phyloP scores from a whole-genome alignment of 495 filamentous ascomycete genomes.

The Thozetella sp. region DNA sequence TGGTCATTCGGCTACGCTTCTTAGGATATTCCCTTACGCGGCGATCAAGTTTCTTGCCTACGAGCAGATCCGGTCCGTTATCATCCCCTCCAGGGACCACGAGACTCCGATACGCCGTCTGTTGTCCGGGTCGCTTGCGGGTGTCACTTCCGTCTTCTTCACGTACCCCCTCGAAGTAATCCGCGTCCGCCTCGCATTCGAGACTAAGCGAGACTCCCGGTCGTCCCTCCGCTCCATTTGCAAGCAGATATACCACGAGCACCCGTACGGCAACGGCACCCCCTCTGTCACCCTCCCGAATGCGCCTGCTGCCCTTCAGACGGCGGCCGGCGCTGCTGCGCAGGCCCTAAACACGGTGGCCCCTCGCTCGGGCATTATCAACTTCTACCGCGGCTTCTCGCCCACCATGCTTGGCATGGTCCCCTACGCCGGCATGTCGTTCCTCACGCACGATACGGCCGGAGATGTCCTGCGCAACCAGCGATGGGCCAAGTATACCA shows the following conservation, averaged over 20 bases:
- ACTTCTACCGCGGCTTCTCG: slow-evolving; percentile 94
- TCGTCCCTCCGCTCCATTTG: slow-evolving; percentile 73
- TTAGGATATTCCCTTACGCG: slow-evolving; percentile 96
- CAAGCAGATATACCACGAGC: slow-evolving; percentile 82
- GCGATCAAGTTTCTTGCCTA: slow-evolving; percentile 98
- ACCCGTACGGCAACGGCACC: slow-evolving; percentile 21
- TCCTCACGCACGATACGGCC: slow-evolving; percentile 88
- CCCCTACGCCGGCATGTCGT: slow-evolving; percentile 96
- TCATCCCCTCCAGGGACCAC: slow-evolving; percentile 70
- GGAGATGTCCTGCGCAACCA: slow-evolving; percentile 79
- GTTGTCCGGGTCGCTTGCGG: slow-evolving; percentile 77
- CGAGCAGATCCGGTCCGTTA: slow-evolving; percentile 80
- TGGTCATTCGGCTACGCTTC: slow-evolving; percentile 89
- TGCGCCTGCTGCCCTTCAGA: slow-evolving; percentile 8
- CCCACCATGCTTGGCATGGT: slow-evolving; percentile 92
- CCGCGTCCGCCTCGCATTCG: slow-evolving; percentile 89
- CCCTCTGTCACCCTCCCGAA: slow-evolving; percentile 1
- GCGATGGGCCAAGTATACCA: slow-evolving; percentile 68
- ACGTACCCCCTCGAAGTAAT: slow-evolving; percentile 95
- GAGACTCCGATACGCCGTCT: slow-evolving; percentile 83
- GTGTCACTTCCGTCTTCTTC: slow-evolving; percentile 87
- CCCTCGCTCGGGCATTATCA: slow-evolving; percentile 70
- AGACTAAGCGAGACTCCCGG: slow-evolving; percentile 71
- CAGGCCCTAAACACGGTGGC: slow-evolving; percentile 35
- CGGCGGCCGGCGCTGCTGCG: slow-evolving; percentile 22